Conservation (phyloP, 495 filamentous ascomycete genomes). For the Daldinia childiae region DNA sequence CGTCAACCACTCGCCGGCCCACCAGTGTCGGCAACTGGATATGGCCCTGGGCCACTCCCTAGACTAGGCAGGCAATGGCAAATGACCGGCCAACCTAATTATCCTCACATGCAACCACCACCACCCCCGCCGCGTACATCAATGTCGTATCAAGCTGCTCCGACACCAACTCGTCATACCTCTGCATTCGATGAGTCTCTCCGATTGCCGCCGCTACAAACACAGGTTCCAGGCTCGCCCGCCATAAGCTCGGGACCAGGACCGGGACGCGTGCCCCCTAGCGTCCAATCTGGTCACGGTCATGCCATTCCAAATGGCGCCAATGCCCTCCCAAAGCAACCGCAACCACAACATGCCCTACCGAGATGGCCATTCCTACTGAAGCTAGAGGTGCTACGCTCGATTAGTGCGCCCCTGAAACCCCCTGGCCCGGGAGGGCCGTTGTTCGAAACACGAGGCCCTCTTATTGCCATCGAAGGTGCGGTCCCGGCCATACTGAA, state of each 20-base stretch:
- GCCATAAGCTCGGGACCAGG: conserved; percentile 25
- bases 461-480: conserved; percentile 86
- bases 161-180: conserved; percentile 26
- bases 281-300: not conserved
- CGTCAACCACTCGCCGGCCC: conserved; percentile 35
- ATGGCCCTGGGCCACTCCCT: conserved; percentile 36
- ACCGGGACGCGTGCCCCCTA: conserved; percentile 12
- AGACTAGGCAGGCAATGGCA: conserved; percentile 40
- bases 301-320: conserved; percentile 31
- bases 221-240: conserved; percentile 46
- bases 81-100: conserved; percentile 22
- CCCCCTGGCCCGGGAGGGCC: conserved; percentile 54
- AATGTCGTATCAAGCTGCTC: conserved; percentile 30
- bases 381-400: conserved; percentile 49
- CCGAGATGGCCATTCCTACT: conserved; percentile 39
- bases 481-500: conserved; percentile 63
- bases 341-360: conserved; percentile 23
- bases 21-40: conserved; percentile 35
- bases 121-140: conserved; percentile 37
- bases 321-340: conserved; percentile 12
- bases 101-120: conserved; percentile 45
- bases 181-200: conserved; percentile 55
- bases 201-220: conserved; percentile 69
- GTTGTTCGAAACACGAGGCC: conserved; percentile 66
- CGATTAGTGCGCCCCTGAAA: conserved; percentile 57